Evolutionary conservation across 225 moss, liverwort and hornwort species (phyloP), one percentile per base, ranked within the genome.

Genomic region (Marchantia polymorpha): DNA sequence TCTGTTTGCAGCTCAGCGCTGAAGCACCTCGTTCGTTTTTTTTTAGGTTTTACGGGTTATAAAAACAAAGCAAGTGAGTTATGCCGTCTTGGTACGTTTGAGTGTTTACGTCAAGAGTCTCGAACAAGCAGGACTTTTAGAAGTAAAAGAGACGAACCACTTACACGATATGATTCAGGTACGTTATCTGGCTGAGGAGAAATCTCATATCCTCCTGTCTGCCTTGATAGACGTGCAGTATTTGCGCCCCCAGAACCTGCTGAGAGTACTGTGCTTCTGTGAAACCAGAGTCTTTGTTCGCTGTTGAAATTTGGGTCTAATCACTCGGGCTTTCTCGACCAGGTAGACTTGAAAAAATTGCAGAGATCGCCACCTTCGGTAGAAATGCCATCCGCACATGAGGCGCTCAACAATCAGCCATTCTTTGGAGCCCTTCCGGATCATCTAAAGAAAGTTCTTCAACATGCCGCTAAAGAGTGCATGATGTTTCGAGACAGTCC

Each of bases 271-370:
- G 46, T 22, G 22, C 22, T 47, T 7, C 69, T 69, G 5, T 39
- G 39, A 67, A 69, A 48, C 0, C 8, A 49, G 20, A 47, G 48
- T 48, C 17, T 54, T 22, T 56, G 11, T 69, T 23, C 13, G 54
- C 27, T 6, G 56, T 13, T 53, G 27, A 55, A 29, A 29, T 39
- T 39, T 39, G 39, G 39, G 39, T 2, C 39, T 39, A 39, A 39
- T 39, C 39, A 39, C 39, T 39, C 2, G 39, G 39, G 39, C 3
- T 39, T 39, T 39, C 39, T 39, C 39, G 1, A 14, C 39, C 80
- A 96, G 96, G 90, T 88, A 39, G 92, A 96, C 83, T 89, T 96
- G 85, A 96, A 96, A 82, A 96, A 90, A 79, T 86, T 96, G 76
- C 81, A 94, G 78, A 86, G 91, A 73, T 84, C 89, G 1, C 90